These are phyloP conservation scores for Elsinoe perseae DNA, from an alignment of 2,329 filamentous ascomycete genomes.

Conservation along the genomic window DNA sequence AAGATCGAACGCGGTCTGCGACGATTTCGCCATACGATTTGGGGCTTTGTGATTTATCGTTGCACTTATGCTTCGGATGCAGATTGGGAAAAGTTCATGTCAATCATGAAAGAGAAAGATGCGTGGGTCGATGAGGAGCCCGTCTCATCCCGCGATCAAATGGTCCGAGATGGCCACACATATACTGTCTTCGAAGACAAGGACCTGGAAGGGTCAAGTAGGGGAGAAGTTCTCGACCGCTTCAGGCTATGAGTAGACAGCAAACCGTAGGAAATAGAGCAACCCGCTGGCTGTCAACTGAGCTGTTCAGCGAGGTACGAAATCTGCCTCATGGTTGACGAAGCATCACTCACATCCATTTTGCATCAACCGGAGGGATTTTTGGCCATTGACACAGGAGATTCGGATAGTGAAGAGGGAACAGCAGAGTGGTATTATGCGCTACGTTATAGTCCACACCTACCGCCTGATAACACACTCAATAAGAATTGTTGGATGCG, in stretches of 20 bases:
- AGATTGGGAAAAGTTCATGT: constrained; percentile 19
- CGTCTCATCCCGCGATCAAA: neutral
- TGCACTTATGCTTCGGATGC: constrained; percentile 18
- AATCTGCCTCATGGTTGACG: neutral
- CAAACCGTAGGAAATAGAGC: neutral
- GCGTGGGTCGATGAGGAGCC: constrained; percentile 8
- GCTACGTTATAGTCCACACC: neutral
- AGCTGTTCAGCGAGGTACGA: neutral
- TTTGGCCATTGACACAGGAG: neutral
- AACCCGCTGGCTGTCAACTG: neutral
- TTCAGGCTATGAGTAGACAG: constrained; percentile 16
- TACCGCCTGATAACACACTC: neutral
- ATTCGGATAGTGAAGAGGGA: neutral
- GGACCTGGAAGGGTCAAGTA: neutral
- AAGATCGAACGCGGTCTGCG: too few species aligned
- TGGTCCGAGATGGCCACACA: neutral
- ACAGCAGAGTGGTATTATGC: neutral
- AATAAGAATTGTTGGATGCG: neutral
- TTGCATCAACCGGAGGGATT: neutral
- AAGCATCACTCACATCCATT: neutral
- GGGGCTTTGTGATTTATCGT: constrained; percentile 22
- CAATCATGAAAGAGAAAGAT: constrained; percentile 4
- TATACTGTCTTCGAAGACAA: neutral
- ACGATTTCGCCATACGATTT: too few species aligned
- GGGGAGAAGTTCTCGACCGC: constrained; percentile 13